Evolutionary conservation across 2,329 filamentous ascomycete species (phyloP), one percentile per base, ranked within the genome.

Genomic region (Venturia asperata): DNA sequence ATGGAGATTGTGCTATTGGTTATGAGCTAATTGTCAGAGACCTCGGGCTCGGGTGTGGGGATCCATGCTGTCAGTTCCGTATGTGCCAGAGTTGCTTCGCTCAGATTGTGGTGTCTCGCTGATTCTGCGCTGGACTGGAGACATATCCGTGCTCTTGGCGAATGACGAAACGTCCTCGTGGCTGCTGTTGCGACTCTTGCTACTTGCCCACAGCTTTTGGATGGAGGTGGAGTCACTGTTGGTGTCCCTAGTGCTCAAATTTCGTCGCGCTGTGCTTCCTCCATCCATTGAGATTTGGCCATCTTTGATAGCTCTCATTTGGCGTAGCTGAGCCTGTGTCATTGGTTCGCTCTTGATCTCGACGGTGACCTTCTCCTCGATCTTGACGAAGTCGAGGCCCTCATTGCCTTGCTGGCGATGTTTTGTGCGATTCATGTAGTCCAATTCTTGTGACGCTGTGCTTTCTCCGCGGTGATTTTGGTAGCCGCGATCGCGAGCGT

Each of bases 291-390:
- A 37, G 6, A 58, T 15, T n/a, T 13, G 24, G 7, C 52, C 30
- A 9, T 58, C 5, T 58, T 58, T 58, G 30, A 56, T 42, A 9
- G n/a, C 19, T 55, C 45, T n/a, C 55, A 30, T 30, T 5, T 52
- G 24, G 24, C 52, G 30, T 34, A 37, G 64, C 56, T 56, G 49
- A 39, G 43, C 34, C 4, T 37, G 27, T 41, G 63, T 64, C 65
- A 66, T 62, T 42, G 67, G 67, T 19, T 68, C 67, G 43, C 64
- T 68, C 7, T 49, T 55, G 39, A 68, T 66, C 65, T 78, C 76
- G 62, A 79, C 78, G 5, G 77, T 79, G 0, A 77, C 79, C 63
- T 79, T 70, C 66, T 78, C 75, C 65, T 77, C 77, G 64, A 79
- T 64, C 4, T n/a, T 27, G 21, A 49, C 47, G 27, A 39, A 55